phyloP scores from a whole-genome alignment of 1,284 basidiomycete species.

The Meira nashicola region DNA sequence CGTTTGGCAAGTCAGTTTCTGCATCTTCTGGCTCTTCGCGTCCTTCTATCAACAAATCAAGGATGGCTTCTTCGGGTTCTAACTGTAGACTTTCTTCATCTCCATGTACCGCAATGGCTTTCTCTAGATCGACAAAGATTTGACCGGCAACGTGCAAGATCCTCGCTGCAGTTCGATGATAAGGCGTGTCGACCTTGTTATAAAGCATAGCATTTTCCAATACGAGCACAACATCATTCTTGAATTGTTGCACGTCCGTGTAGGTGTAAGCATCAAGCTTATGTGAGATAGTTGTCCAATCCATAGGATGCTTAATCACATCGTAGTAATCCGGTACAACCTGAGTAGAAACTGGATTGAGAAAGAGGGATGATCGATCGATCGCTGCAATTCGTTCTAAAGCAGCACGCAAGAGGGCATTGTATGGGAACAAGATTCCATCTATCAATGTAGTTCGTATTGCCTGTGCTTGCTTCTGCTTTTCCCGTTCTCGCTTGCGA shows the following conservation, averaged over 20 bases:
- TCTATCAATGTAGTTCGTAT: conserved; percentile 66
- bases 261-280: conserved; percentile 70
- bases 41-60: conserved; percentile 19
- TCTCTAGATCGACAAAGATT: conserved; percentile 58
- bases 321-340: conserved; percentile 91
- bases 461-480: conserved; percentile 68
- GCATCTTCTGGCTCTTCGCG: conserved; percentile 18
- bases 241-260: conserved; percentile 67
- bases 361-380: conserved; percentile 38
- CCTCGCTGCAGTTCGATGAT: conserved; percentile 68
- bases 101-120: conserved; percentile 23
- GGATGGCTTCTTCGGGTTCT: conserved; percentile 27
- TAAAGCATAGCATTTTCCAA: conserved; percentile 80
- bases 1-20: conserved; percentile 9
- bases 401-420: conserved; percentile 60
- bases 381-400: conserved; percentile 65
- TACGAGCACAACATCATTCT: conserved; percentile 79
- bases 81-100: conserved; percentile 17
- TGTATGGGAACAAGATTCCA: conserved; percentile 64
- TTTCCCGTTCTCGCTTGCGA: conserved; percentile 76
- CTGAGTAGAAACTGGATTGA: conserved; percentile 56
- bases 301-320: conserved; percentile 80
- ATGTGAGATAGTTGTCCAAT: conserved; percentile 68
- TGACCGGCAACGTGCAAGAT: conserved; percentile 64
- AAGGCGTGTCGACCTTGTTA: conserved; percentile 70